These are phyloP conservation scores for Myotisia sp. DNA, from an alignment of 2,329 filamentous ascomycete genomes.

Conservation along the genomic window DNA sequence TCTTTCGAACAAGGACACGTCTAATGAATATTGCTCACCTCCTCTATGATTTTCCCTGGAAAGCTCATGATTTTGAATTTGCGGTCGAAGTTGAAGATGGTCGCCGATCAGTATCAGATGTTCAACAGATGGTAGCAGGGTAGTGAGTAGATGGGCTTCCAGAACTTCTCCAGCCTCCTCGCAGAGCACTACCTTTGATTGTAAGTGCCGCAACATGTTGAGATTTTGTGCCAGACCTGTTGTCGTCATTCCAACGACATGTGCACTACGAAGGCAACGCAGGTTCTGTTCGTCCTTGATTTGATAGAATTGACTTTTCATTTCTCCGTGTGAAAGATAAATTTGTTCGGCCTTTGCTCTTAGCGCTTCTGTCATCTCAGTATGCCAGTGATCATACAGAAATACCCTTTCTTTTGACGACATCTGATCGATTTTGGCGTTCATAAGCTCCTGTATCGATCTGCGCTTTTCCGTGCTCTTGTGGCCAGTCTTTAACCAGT, in stretches of 20 bases:
- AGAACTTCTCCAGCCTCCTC: slow-evolving; percentile 64
- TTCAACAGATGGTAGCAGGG: slow-evolving; percentile 41
- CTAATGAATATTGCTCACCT: slow-evolving; percentile 34
- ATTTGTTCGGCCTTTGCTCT: slow-evolving; percentile 1
- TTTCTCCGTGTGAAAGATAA: too few relatives aligned
- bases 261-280: slow-evolving; percentile 36
- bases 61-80: slow-evolving; percentile 46
- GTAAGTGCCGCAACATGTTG: slow-evolving; percentile 38
- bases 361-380: slow-evolving; percentile 6
- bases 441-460: slow-evolving; percentile 7
- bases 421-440: slow-evolving; percentile 13
- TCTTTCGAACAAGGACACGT: slow-evolving; percentile 52
- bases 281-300: slow-evolving; percentile 25
- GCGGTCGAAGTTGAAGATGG: slow-evolving; percentile 57
- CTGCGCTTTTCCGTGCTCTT: slow-evolving; percentile 6
- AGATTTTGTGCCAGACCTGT: slow-evolving; percentile 52
- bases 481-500: slow-evolving; percentile 14
- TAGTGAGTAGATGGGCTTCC: slow-evolving; percentile 51
- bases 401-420: slow-evolving; percentile 13
- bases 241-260: slow-evolving; percentile 57
- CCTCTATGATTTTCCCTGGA: slow-evolving; percentile 49
- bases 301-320: too few relatives aligned
- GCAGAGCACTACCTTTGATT: slow-evolving; percentile 45
- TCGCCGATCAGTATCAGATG: slow-evolving; percentile 60
- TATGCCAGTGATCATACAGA: slow-evolving; percentile 22